These are phyloP conservation scores for Talaromyces proteolyticus DNA, from an alignment of 495 filamentous ascomycete genomes.

Conservation along the genomic window DNA sequence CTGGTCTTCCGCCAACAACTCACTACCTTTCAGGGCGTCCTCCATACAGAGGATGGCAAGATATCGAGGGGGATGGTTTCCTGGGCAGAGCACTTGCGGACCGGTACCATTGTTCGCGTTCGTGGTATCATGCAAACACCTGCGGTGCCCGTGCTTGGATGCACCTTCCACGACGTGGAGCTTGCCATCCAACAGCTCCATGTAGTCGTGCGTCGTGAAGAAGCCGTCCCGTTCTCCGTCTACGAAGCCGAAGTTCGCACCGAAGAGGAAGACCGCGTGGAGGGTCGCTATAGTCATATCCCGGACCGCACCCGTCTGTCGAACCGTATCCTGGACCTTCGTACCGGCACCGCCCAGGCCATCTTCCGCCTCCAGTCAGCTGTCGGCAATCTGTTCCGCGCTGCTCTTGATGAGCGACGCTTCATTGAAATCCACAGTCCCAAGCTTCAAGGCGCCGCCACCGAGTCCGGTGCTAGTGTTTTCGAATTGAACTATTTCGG, in stretches of 20 bases:
- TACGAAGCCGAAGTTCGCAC: constrained; percentile 55
- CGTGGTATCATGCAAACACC: constrained; percentile 59
- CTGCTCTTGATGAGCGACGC: constrained; percentile 60
- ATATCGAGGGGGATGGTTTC: constrained; percentile 55
- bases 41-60: constrained; percentile 48
- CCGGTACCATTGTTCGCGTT: constrained; percentile 60
- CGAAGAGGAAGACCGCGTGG: constrained; percentile 35
- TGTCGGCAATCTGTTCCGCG: constrained; percentile 72
- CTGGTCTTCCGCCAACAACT: constrained; percentile 80
- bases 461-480: constrained; percentile 87
- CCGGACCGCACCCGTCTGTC: constrained; percentile 69
- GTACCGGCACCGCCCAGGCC: constrained; percentile 77
- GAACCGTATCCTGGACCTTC: constrained; percentile 84
- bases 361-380: constrained; percentile 76
- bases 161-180: constrained; percentile 53
- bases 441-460: constrained; percentile 80
- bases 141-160: constrained; percentile 49
- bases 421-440: constrained; percentile 91
- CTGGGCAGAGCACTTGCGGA: constrained; percentile 64
- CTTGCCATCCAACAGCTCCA: constrained; percentile 42
- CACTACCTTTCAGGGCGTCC: constrained; percentile 69
- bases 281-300: constrained; percentile 48
- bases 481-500: constrained; percentile 86
- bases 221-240: constrained; percentile 56
- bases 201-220: constrained; percentile 48